Base-by-base conservation (phyloP, 2,329 filamentous ascomycete genomes). In the Calonectria hawksworthii region DNA sequence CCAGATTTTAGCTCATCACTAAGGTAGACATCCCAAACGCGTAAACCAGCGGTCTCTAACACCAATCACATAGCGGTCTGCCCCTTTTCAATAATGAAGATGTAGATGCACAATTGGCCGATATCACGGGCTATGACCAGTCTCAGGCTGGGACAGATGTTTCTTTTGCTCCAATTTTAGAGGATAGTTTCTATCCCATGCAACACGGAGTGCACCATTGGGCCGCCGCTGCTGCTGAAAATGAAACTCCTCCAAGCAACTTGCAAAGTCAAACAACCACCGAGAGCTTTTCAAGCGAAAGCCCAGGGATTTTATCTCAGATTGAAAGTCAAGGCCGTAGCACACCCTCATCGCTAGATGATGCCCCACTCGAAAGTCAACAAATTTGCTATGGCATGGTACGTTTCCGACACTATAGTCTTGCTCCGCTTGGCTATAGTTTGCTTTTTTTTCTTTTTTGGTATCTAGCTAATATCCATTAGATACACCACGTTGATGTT, bases 351-450 rank as follows among this genome's bases (percentile, higher is more conserved):
- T 32, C 54, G 0, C 41, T n/a, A 7, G 38, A 34, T 7, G 32
- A 36, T 10, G 16, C 8, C n/a, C 3, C 23, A 6, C 2, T 8
- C 8, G 30, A 21, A 3, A 18, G 7, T 14, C 18, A 44, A 7
- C 41, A 34, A n/a, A n/a, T 74, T 34, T 74, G 72, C 32, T 74
- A 74, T 26, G 72, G 72, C 10, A 74, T 74, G 72, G 72, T 74
- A 54, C 2, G 72, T 61, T n/a, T 30, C 26, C 18, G 2, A 10
- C 14, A 54, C 26, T 16, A 2, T 14, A 3, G 2, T 14, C 14
- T 18, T 9, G 26, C 13, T 32, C 13, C 16, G 51, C 51, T 8
- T 8, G 30, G 13, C 11, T 5, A 1, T 5, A 4, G 16, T 21
- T 10, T 3, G 18, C 26, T 38, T n/a, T n/a, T n/a, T n/a, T n/a